phyloP scores from a whole-genome alignment of 73 alveolate species.

The Paramecium sexaurelia region DNA sequence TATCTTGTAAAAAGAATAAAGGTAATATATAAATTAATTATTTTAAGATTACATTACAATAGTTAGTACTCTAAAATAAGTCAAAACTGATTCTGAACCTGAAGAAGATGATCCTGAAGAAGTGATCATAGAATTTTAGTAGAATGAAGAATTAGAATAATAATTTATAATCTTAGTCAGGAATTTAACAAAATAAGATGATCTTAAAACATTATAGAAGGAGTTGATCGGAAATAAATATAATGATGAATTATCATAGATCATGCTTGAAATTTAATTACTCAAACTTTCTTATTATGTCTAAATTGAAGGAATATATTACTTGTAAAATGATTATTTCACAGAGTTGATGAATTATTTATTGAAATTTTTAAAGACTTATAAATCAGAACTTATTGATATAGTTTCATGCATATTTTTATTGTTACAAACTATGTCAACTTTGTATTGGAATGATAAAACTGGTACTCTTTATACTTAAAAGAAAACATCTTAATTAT shows the following conservation, averaged over 20 bases:
- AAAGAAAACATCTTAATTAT: not conserved
- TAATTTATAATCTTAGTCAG: not conserved
- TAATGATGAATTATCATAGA: not conserved
- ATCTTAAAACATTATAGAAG: not conserved
- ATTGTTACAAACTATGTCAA: not conserved
- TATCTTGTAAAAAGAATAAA: not conserved
- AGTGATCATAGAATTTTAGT: not conserved
- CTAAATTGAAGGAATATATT: not conserved
- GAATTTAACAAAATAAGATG: not conserved
- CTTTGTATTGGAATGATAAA: slow-evolving; percentile 2
- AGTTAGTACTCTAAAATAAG: not conserved
- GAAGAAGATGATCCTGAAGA: slow-evolving; percentile 42
- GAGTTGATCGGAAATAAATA: not conserved
- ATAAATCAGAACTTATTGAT: not conserved
- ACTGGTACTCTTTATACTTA: not conserved
- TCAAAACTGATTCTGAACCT: not conserved
- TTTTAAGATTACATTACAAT: not conserved
- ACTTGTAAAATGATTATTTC: not conserved
- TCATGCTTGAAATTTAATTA: not conserved
- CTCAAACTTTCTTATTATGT: not conserved
- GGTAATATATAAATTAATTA: not conserved
- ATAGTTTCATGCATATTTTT: not conserved
- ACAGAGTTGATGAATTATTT: not conserved
- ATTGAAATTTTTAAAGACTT: not conserved
- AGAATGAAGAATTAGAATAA: slow-evolving; percentile 8